phyloP scores from a whole-genome alignment of 2,329 filamentous ascomycete species.

The Epichloe elymi region DNA sequence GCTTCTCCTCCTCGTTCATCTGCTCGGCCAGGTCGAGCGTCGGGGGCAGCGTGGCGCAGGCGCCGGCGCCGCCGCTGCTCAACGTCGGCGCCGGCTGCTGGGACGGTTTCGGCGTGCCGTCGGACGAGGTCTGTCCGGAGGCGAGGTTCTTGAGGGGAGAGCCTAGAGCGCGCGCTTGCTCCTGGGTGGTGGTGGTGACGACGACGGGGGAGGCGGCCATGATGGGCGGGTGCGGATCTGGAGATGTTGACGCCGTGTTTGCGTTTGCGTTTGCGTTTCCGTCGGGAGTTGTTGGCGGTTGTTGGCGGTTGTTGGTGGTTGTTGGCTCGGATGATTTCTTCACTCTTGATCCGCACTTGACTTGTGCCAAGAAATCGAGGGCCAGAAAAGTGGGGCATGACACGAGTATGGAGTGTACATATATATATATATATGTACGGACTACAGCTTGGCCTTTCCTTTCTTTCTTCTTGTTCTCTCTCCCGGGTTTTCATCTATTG shows the following conservation, averaged over 20 bases:
- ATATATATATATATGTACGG: too few relatives aligned
- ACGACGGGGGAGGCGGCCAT: conserved; percentile 32
- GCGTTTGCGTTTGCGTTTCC: too few relatives aligned
- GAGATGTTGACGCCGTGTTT: too few relatives aligned
- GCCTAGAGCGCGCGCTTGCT: conserved; percentile 20
- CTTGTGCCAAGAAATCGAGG: too few relatives aligned
- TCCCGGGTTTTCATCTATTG: background rate
- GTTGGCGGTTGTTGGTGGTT: too few relatives aligned
- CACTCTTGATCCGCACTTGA: too few relatives aligned
- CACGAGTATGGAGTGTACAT: too few relatives aligned
- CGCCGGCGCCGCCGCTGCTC: too few relatives aligned
- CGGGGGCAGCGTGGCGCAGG: conserved; percentile 20
- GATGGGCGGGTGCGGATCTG: conserved; percentile 3
- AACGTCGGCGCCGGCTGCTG: conserved; percentile 13
- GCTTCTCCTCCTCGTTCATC: conserved; percentile 68
- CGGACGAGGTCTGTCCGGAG: conserved; percentile 27
- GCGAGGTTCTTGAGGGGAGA: conserved; percentile 33
- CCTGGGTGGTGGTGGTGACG: conserved; percentile 23
- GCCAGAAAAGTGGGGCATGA: too few relatives aligned
- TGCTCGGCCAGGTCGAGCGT: conserved; percentile 59
- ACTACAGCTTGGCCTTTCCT: background rate
- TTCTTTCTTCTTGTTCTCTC: too few relatives aligned
- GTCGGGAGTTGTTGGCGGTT: too few relatives aligned
- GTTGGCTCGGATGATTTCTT: too few relatives aligned
- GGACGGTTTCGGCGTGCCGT: conserved; percentile 29